Base-by-base conservation (phyloP, 2,329 filamentous ascomycete genomes). In the Fusarium marasasianum region DNA sequence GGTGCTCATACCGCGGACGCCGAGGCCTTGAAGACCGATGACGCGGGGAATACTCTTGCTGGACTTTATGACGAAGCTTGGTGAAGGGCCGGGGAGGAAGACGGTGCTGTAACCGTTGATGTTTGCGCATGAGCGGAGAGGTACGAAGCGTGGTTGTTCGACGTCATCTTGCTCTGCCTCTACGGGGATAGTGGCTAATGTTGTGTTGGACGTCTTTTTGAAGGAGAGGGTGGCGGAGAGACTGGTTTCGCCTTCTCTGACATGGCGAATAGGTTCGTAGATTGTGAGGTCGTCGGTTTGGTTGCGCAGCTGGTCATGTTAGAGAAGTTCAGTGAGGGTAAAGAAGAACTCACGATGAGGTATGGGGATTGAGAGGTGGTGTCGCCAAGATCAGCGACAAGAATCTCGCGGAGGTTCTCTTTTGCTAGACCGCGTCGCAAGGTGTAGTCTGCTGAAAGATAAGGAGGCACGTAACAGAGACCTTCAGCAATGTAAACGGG, bases 371-470 rank as follows among this genome's bases (percentile, higher is more conserved):
- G 91, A 29, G 87, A 87, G 15, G 90, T 90, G 9, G 87, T 83
- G 78, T 98, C 94, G 33, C 96, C 96, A 18, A 99, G 87, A 74
- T 98, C 92, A 40, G 95, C 92, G 11, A 98, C 89, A 13, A 98
- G 80, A 9, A 98, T 89, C 81, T 99, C 96, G 1, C 91, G 90
- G 13, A 99, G 82, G 1, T 86, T 88, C 76, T 96, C 95, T 76
- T 92, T 92, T 13, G 89, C 89, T 29, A 91, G 91, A 53, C 92
- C 91, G 77, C 94, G 90, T 75, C 93, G 90, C 2, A 89, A 85
- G 1, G 89, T 85, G 77, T 91, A 93, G 41, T 96, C 93, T 11
- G 90, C 84, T 3, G 93, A 93, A 33, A 98, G 84, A 15, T 93
- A 87, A 0, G 93, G 91, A 0, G 94, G 94, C 6, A 97, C 87